These are phyloP conservation scores for Royoungia palumana DNA, from an alignment of 768 basidiomycete genomes.

Conservation along the genomic window DNA sequence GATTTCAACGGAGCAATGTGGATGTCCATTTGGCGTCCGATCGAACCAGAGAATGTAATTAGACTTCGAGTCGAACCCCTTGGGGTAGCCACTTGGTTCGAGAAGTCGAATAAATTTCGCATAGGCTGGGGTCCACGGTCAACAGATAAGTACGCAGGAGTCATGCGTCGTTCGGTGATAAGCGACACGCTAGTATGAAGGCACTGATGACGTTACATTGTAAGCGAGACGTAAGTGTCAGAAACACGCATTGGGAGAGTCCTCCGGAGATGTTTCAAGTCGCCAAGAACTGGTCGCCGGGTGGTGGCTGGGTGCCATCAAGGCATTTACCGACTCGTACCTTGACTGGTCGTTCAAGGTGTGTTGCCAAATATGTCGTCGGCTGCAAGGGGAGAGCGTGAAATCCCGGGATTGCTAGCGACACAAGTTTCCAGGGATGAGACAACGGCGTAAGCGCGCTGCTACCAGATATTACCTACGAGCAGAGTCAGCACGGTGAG, in stretches of 20 bases:
- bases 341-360: background rate
- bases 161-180: background rate
- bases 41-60: no score
- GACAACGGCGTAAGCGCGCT: background rate
- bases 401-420: no score
- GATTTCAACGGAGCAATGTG: no score
- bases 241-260: background rate
- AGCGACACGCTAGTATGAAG: background rate
- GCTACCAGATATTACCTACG: no score
- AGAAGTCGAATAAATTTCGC: no score
- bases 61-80: no score
- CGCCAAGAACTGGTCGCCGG: background rate
- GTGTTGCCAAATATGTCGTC: no score
- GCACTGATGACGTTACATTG: constrained; percentile 10
- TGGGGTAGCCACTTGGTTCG: no score
- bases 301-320: background rate
- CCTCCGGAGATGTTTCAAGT: constrained; percentile 10
- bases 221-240: constrained; percentile 17
- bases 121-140: background rate
- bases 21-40: no score
- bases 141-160: background rate
- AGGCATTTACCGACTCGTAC: constrained; percentile 1
- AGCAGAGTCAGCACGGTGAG: no score
- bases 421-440: background rate
- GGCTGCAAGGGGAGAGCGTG: no score